Conservation (phyloP, 1,284 basidiomycete species). For the Melampsora americana region DNA sequence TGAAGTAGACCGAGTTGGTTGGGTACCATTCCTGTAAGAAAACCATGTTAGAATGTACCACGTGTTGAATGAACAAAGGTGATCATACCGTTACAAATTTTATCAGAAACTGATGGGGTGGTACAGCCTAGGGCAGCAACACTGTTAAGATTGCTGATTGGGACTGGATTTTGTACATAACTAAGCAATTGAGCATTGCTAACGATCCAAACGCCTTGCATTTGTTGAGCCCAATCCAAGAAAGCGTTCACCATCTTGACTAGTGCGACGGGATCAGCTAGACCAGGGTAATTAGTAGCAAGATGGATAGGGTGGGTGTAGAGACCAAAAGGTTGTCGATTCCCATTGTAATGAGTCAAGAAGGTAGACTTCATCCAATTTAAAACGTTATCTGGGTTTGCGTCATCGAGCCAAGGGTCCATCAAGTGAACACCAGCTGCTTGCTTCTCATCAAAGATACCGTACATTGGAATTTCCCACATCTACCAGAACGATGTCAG, state of each 20-base stretch:
- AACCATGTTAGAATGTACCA: not conserved
- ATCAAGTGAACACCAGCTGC: constrained; percentile 65
- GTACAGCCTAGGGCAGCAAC: constrained; percentile 64
- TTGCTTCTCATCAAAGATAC: constrained; percentile 66
- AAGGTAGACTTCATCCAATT: constrained; percentile 73
- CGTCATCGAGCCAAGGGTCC: constrained; percentile 70
- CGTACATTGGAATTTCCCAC: constrained; percentile 79
- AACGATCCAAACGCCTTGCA: constrained; percentile 72
- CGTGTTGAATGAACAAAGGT: not conserved
- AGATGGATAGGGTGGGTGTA: constrained; percentile 79
- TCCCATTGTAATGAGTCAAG: constrained; percentile 65
- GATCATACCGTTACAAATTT: constrained; percentile 72
- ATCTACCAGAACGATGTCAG: constrained; percentile 51
- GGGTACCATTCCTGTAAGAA: constrained; percentile 38
- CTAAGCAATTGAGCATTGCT: constrained; percentile 69
- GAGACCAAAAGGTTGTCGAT: constrained; percentile 73
- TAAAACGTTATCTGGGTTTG: constrained; percentile 62
- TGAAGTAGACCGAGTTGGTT: constrained; percentile 58
- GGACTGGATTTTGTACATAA: constrained; percentile 70
- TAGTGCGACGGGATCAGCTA: constrained; percentile 59
- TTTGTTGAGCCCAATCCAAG: constrained; percentile 74
- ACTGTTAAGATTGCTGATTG: constrained; percentile 62
- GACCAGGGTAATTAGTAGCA: constrained; percentile 64
- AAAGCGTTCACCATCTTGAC: constrained; percentile 73
- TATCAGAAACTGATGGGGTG: constrained; percentile 59